Conservation (phyloP, 2,329 filamentous ascomycete genomes). For the Monosporascus sp. region DNA sequence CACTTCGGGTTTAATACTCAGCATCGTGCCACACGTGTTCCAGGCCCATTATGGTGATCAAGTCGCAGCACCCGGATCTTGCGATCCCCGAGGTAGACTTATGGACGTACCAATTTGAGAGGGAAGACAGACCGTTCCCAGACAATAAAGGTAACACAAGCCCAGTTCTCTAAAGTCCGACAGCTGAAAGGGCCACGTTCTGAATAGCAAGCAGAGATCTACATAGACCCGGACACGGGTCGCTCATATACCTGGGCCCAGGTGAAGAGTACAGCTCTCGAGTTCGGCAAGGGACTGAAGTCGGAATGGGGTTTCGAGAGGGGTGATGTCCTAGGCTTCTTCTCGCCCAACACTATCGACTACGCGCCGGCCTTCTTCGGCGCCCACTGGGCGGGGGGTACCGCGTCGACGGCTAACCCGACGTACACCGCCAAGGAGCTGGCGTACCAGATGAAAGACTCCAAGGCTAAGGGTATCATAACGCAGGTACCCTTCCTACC, state of each 20-base stretch:
- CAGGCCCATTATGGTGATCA: constrained; percentile 58
- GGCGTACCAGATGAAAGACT: constrained; percentile 76
- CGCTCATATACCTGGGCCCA: constrained; percentile 65
- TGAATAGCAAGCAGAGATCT: constrained; percentile 55
- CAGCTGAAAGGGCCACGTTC: neutral
- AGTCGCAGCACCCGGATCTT: constrained; percentile 59
- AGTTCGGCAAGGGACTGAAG: constrained; percentile 77
- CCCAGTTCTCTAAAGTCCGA: neutral
- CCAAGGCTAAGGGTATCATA: constrained; percentile 65
- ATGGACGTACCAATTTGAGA: constrained; percentile 74
- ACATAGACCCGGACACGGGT: constrained; percentile 67
- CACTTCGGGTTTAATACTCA: no score
- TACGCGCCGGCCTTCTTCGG: constrained; percentile 73
- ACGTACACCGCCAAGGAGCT: constrained; percentile 81
- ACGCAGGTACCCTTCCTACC: constrained; percentile 66
- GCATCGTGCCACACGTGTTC: neutral
- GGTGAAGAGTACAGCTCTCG: constrained; percentile 57
- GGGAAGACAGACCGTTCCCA: constrained; percentile 57
- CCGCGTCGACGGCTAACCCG: constrained; percentile 82
- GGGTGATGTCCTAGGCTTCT: constrained; percentile 77
- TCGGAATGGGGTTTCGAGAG: constrained; percentile 72
- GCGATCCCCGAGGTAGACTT: constrained; percentile 71
- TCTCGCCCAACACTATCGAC: constrained; percentile 82
- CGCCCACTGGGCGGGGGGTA: constrained; percentile 74
- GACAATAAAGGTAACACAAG: constrained; percentile 61